Conservation (phyloP, 1,284 basidiomycete species). For the Leccinum solheimii region DNA sequence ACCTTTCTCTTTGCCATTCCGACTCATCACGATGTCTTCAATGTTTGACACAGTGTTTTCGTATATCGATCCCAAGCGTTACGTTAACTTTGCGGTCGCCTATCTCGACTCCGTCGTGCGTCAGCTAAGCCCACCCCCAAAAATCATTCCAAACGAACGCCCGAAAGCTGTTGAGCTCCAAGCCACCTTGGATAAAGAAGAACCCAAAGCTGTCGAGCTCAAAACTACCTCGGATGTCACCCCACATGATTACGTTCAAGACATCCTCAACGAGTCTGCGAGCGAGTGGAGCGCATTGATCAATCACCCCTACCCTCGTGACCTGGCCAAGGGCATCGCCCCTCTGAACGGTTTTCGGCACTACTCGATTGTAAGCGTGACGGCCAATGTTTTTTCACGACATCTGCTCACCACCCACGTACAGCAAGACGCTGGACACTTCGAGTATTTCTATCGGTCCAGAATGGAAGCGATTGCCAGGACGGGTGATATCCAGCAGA, state of each 20-base stretch:
- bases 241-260: neutral
- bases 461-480: constrained; percentile 5
- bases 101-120: neutral
- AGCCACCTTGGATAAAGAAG: neutral
- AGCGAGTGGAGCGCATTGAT: neutral
- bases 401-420: neutral
- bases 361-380: constrained; percentile 12
- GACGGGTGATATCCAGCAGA: constrained; percentile 8
- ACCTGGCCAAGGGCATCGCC: constrained; percentile 3
- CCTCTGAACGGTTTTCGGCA: constrained; percentile 16
- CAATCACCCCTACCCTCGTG: neutral
- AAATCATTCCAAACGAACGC: neutral
- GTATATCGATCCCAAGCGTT: neutral
- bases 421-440: constrained; percentile 14
- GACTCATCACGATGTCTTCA: neutral
- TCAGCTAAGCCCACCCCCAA: neutral
- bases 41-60: neutral
- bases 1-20: neutral
- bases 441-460: constrained; percentile 11
- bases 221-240: neutral
- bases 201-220: neutral
- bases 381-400: neutral
- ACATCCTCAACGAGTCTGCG: neutral
- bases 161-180: neutral
- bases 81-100: neutral